phyloP scores from a whole-genome alignment of 129 eudicot genomes.

The Flaveria brownii region DNA sequence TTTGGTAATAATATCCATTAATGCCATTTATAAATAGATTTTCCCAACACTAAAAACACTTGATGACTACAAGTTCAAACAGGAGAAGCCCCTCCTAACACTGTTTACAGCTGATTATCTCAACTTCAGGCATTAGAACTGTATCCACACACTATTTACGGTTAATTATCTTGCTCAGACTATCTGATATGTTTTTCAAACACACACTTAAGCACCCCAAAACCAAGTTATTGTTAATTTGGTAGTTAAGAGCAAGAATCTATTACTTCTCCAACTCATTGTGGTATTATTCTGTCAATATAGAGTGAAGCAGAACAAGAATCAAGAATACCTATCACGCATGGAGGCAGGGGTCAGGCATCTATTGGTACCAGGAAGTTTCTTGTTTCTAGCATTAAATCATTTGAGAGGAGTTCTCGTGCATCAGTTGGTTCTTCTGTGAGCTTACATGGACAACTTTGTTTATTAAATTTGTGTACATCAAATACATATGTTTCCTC shows the following conservation, averaged over 20 bases:
- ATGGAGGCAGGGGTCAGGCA: constrained; percentile 36
- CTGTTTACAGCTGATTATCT: background rate
- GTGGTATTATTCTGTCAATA: constrained; percentile 4
- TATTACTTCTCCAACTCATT: background rate
- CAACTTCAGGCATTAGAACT: background rate
- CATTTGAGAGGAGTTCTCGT: constrained; percentile 27
- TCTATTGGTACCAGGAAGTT: constrained; percentile 32
- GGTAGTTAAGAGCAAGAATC: background rate
- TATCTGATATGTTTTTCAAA: background rate
- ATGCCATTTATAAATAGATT: background rate
- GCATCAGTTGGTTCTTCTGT: constrained; percentile 59
- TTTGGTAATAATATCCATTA: background rate
- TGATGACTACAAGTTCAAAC: background rate
- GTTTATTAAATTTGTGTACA: background rate
- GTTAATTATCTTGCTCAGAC: background rate
- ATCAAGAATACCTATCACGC: constrained; percentile 10
- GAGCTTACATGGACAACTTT: constrained; percentile 31
- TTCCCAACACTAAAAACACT: background rate
- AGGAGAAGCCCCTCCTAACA: background rate
- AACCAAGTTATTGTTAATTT: background rate
- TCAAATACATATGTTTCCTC: background rate
- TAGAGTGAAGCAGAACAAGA: constrained; percentile 56
- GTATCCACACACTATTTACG: background rate
- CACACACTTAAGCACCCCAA: background rate
- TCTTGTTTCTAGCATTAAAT: constrained; percentile 4